Evolutionary conservation across 768 basidiomycete genomes (phyloP), one percentile per base, ranked within the genome.

Genomic region (Calocera cornea): DNA sequence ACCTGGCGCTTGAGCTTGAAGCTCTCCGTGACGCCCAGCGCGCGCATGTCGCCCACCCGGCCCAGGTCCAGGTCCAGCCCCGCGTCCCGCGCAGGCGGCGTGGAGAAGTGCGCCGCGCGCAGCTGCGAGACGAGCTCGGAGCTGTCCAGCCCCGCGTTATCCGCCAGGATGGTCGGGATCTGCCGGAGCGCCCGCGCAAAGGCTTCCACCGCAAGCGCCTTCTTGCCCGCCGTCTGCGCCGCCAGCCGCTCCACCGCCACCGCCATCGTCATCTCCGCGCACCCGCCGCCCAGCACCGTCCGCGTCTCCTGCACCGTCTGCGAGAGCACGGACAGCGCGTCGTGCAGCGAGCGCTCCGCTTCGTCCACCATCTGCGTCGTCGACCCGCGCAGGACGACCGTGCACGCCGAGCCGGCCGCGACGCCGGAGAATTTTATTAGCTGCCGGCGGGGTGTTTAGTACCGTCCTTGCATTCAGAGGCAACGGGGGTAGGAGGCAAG

Each of bases 351-450:
- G 12, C 97, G 88, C 74, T 98, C 97, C 1, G 97, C 97, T 76
- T 99, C 97, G 72, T 98, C 97, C 29, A 99, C 89, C 95, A 99
- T 99, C 76, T 99, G 97, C 69, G 88, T 89, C 24, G 97, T 98
- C 41, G 95, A 97, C 16, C 97, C 97, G 38, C 97, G 90, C 8
- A 99, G 84, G 33, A 99, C 95, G 65, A 98, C 94, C 0, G 97
- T 99, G 76, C 97, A 98, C 24, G 97, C 97, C 77, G 95, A 87
- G 14, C 95, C 95, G 22, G 95, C 94, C 14, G 95, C 94, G 44
- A 99, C 95, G 47, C 97, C 97, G 10, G 97, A 98, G 82, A 99
- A 99, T 79, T 98, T 99, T 81, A 98, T 97, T 69, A 99, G 83
- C 95, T 98, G 71, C 19, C 19, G 29, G 11, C 17, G 0, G 50